Percentiles rank a stretch among this genome's conserved stretches.
Evolutionary conservation across 2,329 filamentous ascomycete genomes (phyloP).

Genomic region (Epichloe uncinata): DNA sequence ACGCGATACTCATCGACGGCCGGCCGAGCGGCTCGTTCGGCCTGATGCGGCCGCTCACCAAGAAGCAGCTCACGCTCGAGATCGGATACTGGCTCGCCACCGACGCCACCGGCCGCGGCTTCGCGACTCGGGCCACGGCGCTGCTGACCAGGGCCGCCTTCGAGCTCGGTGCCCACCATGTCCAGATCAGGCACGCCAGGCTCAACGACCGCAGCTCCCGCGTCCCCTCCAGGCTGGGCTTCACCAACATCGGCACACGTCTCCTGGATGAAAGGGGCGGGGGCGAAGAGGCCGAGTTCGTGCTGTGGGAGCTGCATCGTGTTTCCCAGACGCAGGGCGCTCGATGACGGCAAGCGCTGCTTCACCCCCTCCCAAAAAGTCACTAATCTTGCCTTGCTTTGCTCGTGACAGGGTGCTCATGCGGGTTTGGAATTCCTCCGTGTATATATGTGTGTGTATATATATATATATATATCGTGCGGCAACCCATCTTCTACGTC

Average conservation of each 20-base stretch:
- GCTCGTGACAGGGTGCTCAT: no score
- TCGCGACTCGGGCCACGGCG: constrained; percentile 8
- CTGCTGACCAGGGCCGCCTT: constrained; percentile 8
- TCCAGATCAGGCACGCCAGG: constrained; percentile 8
- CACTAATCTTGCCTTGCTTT: no score
- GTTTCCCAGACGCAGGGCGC: neutral
- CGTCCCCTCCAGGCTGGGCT: constrained; percentile 7
- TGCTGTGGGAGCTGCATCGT: neutral
- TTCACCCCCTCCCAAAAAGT: no score
- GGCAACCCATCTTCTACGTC: neutral
- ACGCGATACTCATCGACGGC: constrained; percentile 6
- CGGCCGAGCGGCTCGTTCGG: constrained; percentile 7
- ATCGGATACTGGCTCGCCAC: constrained; percentile 12
- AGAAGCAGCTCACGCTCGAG: constrained; percentile 2
- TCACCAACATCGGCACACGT: constrained; percentile 1
- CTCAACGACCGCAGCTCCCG: constrained; percentile 6
- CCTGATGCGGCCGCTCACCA: constrained; percentile 3
- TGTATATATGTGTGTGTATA: no score
- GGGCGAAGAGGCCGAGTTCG: neutral
- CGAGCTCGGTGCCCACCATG: constrained; percentile 6
- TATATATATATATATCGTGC: no score
- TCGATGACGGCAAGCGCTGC: no score
- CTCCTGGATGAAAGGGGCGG: neutral
- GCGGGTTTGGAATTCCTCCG: no score
- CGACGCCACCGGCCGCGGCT: constrained; percentile 7